These are phyloP conservation scores for Suhomyces anneliseae DNA, from an alignment of 1,139 yeast genomes.

Conservation along the genomic window DNA sequence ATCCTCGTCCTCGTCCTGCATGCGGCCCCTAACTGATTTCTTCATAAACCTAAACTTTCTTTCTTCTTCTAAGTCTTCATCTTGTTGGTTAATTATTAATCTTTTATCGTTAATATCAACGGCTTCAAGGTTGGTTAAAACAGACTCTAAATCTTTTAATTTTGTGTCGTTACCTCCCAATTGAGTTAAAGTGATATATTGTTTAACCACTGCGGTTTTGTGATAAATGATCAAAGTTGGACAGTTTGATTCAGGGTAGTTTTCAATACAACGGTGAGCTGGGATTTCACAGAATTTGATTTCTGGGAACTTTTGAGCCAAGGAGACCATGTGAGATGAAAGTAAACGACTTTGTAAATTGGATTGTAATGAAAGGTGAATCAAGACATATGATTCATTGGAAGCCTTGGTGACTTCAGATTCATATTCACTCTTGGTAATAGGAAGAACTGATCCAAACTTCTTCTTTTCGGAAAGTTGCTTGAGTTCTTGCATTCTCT, in stretches of 20 bases:
- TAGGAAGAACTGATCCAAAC: slow-evolving; percentile 75
- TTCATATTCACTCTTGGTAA: slow-evolving; percentile 85
- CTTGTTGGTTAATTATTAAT: slow-evolving; percentile 59
- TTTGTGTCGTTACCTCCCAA: slow-evolving; percentile 82
- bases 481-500: slow-evolving; percentile 72
- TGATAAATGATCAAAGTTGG: slow-evolving; percentile 87
- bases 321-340: slow-evolving; percentile 48
- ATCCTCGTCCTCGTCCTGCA: slow-evolving; percentile 27
- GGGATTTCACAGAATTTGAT: slow-evolving; percentile 89
- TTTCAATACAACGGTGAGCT: slow-evolving; percentile 85
- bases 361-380: slow-evolving; percentile 73
- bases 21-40: slow-evolving; percentile 48
- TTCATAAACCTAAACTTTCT: slow-evolving; percentile 54
- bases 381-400: slow-evolving; percentile 57
- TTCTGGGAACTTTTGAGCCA: slow-evolving; percentile 68
- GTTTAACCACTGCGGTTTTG: slow-evolving; percentile 73
- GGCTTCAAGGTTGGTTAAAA: slow-evolving; percentile 65
- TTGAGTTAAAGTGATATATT: slow-evolving; percentile 73
- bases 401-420: slow-evolving; percentile 84
- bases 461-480: slow-evolving; percentile 59
- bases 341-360: slow-evolving; percentile 74
- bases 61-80: slow-evolving; percentile 44
- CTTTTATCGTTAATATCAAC: slow-evolving; percentile 67
- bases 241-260: slow-evolving; percentile 84
- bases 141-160: slow-evolving; percentile 65